Percentiles rank a stretch among this genome's conserved stretches.
phyloP scores from a whole-genome alignment of 1,284 basidiomycete genomes.

The Naganishia sp. region DNA sequence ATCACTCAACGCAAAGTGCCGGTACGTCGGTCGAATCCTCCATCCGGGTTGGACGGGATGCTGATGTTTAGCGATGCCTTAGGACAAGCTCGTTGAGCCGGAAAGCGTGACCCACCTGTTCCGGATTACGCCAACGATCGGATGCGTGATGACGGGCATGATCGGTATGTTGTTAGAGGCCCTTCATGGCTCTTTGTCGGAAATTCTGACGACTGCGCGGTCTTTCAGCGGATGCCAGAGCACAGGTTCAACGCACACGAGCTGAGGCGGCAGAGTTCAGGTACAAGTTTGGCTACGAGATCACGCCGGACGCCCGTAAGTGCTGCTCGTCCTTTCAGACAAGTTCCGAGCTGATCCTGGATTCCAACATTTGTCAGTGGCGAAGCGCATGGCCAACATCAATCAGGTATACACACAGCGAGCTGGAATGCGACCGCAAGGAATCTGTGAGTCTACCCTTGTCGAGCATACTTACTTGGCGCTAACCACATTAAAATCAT shows the following conservation, averaged over 20 bases:
- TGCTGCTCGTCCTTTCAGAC: conserved; percentile 12
- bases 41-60: not conserved
- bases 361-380: conserved; percentile 56
- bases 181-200: not conserved
- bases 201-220: conserved; percentile 7
- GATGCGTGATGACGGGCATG: conserved; percentile 95
- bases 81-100: conserved; percentile 98
- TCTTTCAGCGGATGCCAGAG: conserved; percentile 78
- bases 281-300: conserved; percentile 97
- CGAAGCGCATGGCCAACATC: conserved; percentile 93
- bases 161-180: conserved; percentile 64
- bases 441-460: conserved; percentile 69
- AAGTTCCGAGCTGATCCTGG: conserved; percentile 3
- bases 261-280: conserved; percentile 91
- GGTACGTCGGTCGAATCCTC: conserved; percentile 57
- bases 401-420: conserved; percentile 99
- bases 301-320: conserved; percentile 80
- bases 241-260: conserved; percentile 86
- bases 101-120: conserved; percentile 94
- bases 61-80: not conserved
- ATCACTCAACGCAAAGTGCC: conserved; percentile 99
- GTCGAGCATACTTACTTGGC: not conserved
- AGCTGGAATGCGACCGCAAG: conserved; percentile 94
- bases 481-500: not conserved
- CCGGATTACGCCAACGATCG: conserved; percentile 93